Evolutionary conservation across 2,329 filamentous ascomycete species (phyloP).

Genomic region (Fusarium odoratissimum): DNA sequence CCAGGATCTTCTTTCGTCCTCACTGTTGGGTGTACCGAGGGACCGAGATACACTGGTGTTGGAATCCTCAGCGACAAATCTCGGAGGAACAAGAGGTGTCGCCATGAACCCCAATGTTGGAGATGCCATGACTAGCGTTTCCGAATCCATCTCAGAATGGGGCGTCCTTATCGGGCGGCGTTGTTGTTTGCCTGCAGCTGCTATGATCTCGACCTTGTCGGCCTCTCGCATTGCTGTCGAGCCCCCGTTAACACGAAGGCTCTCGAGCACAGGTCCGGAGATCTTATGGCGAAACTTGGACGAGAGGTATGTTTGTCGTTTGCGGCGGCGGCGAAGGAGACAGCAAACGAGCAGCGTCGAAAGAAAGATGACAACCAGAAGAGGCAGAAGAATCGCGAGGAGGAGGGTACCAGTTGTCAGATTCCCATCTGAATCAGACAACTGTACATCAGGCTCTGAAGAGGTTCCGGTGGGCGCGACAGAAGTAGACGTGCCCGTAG

Average conservation of each 20-base stretch:
- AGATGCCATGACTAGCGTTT: constrained; percentile 41
- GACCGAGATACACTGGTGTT: constrained; percentile 36
- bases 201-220: constrained; percentile 26
- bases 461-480: constrained; percentile 34
- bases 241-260: constrained; percentile 45
- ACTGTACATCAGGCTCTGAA: constrained; percentile 21
- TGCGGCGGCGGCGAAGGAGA: constrained; percentile 48
- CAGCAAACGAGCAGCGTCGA: constrained; percentile 51
- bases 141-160: constrained; percentile 44
- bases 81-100: constrained; percentile 41
- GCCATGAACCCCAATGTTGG: constrained; percentile 43
- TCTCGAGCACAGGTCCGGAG: constrained; percentile 48
- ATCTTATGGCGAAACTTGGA: constrained; percentile 49
- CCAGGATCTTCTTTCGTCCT: constrained; percentile 50
- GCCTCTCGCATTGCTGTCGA: constrained; percentile 39
- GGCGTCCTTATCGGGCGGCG: constrained; percentile 31
- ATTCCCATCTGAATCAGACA: constrained; percentile 33
- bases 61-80: constrained; percentile 42
- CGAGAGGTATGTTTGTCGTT: constrained; percentile 45
- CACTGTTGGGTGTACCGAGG: constrained; percentile 35
- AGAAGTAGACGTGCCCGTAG: constrained; percentile 40
- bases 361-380: constrained; percentile 51
- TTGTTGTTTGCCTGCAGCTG: constrained; percentile 10
- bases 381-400: constrained; percentile 58
- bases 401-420: constrained; percentile 52